Evolutionary conservation across 768 basidiomycete genomes (phyloP), one percentile per base, ranked within the genome.

Genomic region (Boletus barrowsii): DNA sequence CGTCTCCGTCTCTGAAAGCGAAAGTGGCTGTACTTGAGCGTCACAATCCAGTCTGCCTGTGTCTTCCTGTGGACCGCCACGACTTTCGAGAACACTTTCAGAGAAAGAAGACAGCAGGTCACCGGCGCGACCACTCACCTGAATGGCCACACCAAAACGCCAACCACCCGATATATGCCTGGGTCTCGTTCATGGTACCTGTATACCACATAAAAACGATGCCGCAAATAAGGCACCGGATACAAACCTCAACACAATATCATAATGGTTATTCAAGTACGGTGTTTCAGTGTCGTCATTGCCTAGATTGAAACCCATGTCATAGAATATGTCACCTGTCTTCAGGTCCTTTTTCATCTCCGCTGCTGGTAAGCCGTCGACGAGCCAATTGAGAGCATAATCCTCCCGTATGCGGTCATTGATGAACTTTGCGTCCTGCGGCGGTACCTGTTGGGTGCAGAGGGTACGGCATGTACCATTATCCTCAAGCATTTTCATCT

Each of bases 301-400:
- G 4, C 92, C 93, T n/a, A 98, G 77, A 63, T 93, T 93, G 75
- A 98, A 98, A 1, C 95, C 90, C 75, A 92, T 88, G 73, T 96
- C 94, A 64, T 88, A 93, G 73, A 96, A 98, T 14, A 87, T 65
- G 37, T 96, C 92, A n/a, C 83, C 81, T 3, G 83, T 91, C 61
- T 87, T 81, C 42, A 75, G 63, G 67, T 97, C 93, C 35, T 77
- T 73, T 72, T 92, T 95, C 88, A 93, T 90, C 73, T 97, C 93
- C 15, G 92, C 91, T 7, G 90, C 91, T 3, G 95, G 96, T 29
- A 98, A 79, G 13, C 95, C 95, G 63, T 98, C 96, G 39, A 98
- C 76, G 32, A 98, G 85, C 88, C 94, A 96, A 64, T 97, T 97
- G 51, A 97, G 75, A 2, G 91, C 90, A 64, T 98, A 97, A 65